Conservation (phyloP, 805 yeast genomes). For the Barnettozyma siamensis region DNA sequence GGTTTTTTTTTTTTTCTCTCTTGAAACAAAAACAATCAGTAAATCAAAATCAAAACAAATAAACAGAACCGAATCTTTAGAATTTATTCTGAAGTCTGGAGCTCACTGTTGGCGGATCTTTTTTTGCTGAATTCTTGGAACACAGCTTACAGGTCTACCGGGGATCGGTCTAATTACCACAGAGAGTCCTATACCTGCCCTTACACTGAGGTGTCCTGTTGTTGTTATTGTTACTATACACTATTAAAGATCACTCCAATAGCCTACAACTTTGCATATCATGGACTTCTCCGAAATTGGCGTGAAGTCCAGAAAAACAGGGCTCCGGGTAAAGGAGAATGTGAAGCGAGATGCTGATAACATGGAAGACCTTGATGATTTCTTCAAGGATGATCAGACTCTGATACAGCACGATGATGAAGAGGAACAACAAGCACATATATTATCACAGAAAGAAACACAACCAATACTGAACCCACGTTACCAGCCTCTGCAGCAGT, state of each 20-base stretch:
- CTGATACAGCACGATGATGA: neutral
- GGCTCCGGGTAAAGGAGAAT: conserved; percentile 42
- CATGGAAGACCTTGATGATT: conserved; percentile 66
- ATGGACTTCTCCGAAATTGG: conserved; percentile 49
- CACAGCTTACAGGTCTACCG: no score
- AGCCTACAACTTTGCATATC: neutral
- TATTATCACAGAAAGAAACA: neutral
- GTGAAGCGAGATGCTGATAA: conserved; percentile 52
- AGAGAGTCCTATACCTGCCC: no score
- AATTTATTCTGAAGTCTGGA: no score
- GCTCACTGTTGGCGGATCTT: no score
- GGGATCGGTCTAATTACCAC: no score
- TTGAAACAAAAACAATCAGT: neutral
- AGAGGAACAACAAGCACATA: neutral
- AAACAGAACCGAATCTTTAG: neutral
- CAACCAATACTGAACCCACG: neutral
- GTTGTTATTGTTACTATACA: no score
- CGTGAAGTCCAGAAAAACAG: conserved; percentile 59
- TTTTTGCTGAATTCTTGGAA: no score
- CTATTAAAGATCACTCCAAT: no score
- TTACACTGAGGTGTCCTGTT: no score
- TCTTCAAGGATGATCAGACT: conserved; percentile 49
- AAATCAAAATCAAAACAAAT: neutral
- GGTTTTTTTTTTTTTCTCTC: neutral
- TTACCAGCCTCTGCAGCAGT: neutral